phyloP scores from a whole-genome alignment of 176 grass and related monocot genomes.

The Phyllostachys edulis region DNA sequence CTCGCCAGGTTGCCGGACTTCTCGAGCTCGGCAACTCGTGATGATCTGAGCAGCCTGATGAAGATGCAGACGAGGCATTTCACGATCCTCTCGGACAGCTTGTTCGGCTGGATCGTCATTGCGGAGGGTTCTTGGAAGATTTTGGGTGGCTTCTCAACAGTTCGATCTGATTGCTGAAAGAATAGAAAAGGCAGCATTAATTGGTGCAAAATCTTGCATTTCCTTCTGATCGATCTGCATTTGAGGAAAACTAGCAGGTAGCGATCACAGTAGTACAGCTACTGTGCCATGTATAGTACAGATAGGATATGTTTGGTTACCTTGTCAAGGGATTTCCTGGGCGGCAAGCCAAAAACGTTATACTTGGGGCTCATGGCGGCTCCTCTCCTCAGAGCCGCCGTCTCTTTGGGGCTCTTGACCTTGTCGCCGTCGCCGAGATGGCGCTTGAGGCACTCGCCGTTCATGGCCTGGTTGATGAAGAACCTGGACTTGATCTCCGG shows the following conservation, averaged over 20 bases:
- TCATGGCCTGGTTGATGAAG: constrained; percentile 94
- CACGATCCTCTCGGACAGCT: constrained; percentile 88
- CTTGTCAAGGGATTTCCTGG: constrained; percentile 37
- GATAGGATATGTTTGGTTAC: background rate
- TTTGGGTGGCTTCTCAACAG: constrained; percentile 29
- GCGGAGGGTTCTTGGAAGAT: constrained; percentile 33
- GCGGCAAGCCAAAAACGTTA: background rate
- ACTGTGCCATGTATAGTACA: too few species aligned
- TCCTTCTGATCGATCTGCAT: background rate
- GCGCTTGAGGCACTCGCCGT: constrained; percentile 55
- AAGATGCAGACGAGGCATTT: constrained; percentile 88
- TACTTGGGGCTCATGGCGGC: constrained; percentile 24
- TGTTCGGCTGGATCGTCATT: constrained; percentile 54
- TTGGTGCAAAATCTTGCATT: background rate
- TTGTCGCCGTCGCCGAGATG: constrained; percentile 36
- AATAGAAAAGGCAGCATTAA: background rate
- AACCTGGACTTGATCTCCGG: constrained; percentile 79
- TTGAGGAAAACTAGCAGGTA: background rate
- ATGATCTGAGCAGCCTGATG: constrained; percentile 68
- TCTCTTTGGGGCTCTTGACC: constrained; percentile 18
- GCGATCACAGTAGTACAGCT: too few species aligned
- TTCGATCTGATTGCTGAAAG: constrained; percentile 5
- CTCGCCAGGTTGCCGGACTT: constrained; percentile 51
- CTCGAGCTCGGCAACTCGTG: constrained; percentile 51
- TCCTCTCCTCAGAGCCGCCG: constrained; percentile 27